phyloP scores from a whole-genome alignment of 192 early-diverging fungal species.

The Coemansia sp. region DNA sequence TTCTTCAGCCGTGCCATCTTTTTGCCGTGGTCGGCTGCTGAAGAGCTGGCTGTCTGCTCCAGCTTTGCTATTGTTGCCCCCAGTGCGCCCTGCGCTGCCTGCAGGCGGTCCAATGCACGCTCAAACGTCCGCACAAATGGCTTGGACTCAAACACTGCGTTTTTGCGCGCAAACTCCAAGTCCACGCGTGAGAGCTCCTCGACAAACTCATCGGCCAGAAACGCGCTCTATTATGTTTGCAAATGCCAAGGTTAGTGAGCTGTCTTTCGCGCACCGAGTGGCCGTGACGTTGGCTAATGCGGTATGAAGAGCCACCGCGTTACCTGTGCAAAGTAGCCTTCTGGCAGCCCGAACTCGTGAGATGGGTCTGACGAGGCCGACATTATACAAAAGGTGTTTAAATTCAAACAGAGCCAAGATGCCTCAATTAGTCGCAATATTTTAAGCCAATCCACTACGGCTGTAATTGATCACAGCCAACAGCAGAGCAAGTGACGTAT shows the following conservation, averaged over 20 bases:
- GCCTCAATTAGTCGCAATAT: no score
- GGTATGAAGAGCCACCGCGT: not conserved
- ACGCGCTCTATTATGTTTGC: conserved; percentile 45
- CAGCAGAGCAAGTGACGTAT: not conserved
- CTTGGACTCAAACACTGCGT: conserved; percentile 78
- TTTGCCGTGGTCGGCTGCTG: conserved; percentile 71
- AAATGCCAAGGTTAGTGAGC: conserved; percentile 3
- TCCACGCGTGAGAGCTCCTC: conserved; percentile 58
- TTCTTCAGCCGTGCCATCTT: conserved; percentile 76
- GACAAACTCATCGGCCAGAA: conserved; percentile 59
- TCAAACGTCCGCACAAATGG: conserved; percentile 93
- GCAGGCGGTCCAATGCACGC: conserved; percentile 78
- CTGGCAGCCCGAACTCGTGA: conserved; percentile 46
- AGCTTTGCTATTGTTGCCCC: conserved; percentile 82
- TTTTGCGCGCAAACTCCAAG: conserved; percentile 52
- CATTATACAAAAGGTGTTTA: not conserved
- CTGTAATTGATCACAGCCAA: not conserved
- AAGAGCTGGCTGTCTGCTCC: conserved; percentile 73
- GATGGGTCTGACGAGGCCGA: conserved; percentile 40
- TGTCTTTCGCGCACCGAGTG: not conserved
- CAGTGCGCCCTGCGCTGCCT: conserved; percentile 70
- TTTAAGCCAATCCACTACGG: not conserved
- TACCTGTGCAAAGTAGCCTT: conserved; percentile 55
- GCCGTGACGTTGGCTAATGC: not conserved
- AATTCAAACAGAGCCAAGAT: no score